These are phyloP conservation scores for Sclerotinia spermophila DNA, from an alignment of 2,329 filamentous ascomycete genomes.

Conservation along the genomic window DNA sequence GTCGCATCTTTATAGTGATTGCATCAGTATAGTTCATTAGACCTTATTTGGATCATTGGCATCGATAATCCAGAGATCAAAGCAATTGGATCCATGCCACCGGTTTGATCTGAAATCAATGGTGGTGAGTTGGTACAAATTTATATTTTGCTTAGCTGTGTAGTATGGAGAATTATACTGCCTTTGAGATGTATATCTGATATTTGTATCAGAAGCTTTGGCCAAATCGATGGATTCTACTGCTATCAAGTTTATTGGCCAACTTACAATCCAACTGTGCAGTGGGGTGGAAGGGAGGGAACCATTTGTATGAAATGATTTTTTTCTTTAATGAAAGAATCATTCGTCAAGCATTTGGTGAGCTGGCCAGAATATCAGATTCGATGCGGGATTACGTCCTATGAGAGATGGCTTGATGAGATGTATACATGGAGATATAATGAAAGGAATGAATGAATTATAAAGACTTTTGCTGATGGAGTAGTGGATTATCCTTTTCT, in stretches of 20 bases:
- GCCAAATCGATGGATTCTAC: slow-evolving; percentile 28
- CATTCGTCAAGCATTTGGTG: slow-evolving; percentile 26
- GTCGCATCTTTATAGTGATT: slow-evolving; percentile 33
- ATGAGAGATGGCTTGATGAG: slow-evolving; percentile 11
- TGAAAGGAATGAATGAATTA: slow-evolving; percentile 18
- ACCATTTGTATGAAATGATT: slow-evolving; percentile 32
- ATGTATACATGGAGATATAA: slow-evolving; percentile 26
- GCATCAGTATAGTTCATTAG: slow-evolving; percentile 31
- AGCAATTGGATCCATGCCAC: slow-evolving; percentile 24
- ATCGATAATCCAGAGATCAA: slow-evolving; percentile 22
- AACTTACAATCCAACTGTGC: slow-evolving; percentile 33
- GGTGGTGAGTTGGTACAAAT: slow-evolving; percentile 31
- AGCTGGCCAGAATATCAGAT: slow-evolving; percentile 33
- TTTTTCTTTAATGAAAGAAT: slow-evolving; percentile 25
- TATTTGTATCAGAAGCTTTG: slow-evolving; percentile 30
- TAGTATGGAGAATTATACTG: slow-evolving; percentile 22
- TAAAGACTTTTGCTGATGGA: slow-evolving; percentile 16
- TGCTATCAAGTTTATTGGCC: slow-evolving; percentile 32
- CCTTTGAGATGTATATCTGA: slow-evolving; percentile 31
- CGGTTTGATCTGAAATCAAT: slow-evolving; percentile 9
- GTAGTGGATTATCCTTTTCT: background rate
- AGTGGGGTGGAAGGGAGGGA: slow-evolving; percentile 36
- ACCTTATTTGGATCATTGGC: slow-evolving; percentile 30
- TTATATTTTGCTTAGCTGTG: slow-evolving; percentile 32
- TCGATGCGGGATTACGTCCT: slow-evolving; percentile 22